These are phyloP conservation scores for Zoysia japonica DNA, from an alignment of 176 grass and related monocot genomes.

Conservation along the genomic window DNA sequence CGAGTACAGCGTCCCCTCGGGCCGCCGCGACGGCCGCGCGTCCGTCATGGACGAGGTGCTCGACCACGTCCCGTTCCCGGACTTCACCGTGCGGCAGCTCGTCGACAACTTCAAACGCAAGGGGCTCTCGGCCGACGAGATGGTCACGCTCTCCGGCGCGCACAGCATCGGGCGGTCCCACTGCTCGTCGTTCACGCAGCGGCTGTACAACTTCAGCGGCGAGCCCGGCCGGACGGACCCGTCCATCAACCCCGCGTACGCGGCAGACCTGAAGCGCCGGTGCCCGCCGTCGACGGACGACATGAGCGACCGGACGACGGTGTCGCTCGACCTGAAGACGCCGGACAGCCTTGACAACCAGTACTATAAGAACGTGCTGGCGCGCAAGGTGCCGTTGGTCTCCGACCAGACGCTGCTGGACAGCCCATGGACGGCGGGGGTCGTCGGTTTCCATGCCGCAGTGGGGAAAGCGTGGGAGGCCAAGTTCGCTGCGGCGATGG, in stretches of 20 bases:
- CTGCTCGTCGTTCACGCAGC: constrained; percentile 35
- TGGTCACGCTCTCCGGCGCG: constrained; percentile 47
- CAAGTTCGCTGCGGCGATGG: constrained; percentile 46
- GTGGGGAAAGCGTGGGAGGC: constrained; percentile 8
- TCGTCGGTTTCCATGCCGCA: constrained; percentile 36
- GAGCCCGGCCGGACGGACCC: constrained; percentile 36
- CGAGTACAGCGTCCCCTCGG: constrained; percentile 49
- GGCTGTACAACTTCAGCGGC: constrained; percentile 13
- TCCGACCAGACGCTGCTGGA: constrained; percentile 57
- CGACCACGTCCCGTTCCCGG: constrained; percentile 30
- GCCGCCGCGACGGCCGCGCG: constrained; percentile 53
- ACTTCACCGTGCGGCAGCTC: constrained; percentile 21
- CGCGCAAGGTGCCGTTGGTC: constrained; percentile 36
- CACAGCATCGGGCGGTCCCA: constrained; percentile 50
- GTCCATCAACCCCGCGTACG: constrained; percentile 17
- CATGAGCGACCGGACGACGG: constrained; percentile 17
- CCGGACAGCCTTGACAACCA: constrained; percentile 42
- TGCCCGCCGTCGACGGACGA: constrained; percentile 35
- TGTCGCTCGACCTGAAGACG: constrained; percentile 26
- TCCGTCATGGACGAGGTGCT: constrained; percentile 24
- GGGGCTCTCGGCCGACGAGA: constrained; percentile 35
- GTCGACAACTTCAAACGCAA: constrained; percentile 30
- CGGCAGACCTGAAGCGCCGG: constrained; percentile 32
- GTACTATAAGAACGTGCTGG: constrained; percentile 50
- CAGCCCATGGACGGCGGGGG: constrained; percentile 9